phyloP scores from a whole-genome alignment of 176 grass and related monocot species.

The Cymbopogon citratus region DNA sequence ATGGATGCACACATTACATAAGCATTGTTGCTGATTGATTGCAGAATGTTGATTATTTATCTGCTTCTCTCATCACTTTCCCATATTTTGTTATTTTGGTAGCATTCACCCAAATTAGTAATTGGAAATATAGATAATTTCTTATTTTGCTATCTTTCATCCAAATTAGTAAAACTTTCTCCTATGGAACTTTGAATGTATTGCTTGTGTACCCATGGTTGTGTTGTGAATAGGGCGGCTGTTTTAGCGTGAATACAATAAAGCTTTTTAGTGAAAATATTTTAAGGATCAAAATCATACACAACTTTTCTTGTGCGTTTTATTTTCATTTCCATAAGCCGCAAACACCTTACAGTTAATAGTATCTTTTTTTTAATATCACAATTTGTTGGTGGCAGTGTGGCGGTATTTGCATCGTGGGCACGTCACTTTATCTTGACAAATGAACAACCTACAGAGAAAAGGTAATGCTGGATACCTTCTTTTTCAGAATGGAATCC shows the following conservation, averaged over 20 bases:
- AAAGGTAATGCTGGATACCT: slow-evolving; percentile 45
- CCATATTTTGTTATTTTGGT: background rate
- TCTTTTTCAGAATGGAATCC: background rate
- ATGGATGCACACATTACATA: background rate
- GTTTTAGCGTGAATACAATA: background rate
- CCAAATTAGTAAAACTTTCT: background rate
- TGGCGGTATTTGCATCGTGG: slow-evolving; percentile 84
- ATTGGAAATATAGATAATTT: background rate
- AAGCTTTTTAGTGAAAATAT: background rate
- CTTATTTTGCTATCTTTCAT: background rate
- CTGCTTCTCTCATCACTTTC: background rate
- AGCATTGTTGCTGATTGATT: background rate
- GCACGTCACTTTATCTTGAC: slow-evolving; percentile 42
- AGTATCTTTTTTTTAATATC: background rate
- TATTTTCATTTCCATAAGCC: background rate
- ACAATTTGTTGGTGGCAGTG: slow-evolving; percentile 34
- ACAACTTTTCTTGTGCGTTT: background rate
- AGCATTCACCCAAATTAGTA: background rate
- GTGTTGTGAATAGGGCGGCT: background rate
- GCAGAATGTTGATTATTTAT: background rate
- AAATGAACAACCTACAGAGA: slow-evolving; percentile 38
- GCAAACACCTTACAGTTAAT: background rate
- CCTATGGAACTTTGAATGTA: background rate
- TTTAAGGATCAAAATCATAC: background rate
- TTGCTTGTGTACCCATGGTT: background rate